Evolutionary conservation across 495 filamentous ascomycete species (phyloP).

Genomic region (Tuber melanosporum): DNA sequence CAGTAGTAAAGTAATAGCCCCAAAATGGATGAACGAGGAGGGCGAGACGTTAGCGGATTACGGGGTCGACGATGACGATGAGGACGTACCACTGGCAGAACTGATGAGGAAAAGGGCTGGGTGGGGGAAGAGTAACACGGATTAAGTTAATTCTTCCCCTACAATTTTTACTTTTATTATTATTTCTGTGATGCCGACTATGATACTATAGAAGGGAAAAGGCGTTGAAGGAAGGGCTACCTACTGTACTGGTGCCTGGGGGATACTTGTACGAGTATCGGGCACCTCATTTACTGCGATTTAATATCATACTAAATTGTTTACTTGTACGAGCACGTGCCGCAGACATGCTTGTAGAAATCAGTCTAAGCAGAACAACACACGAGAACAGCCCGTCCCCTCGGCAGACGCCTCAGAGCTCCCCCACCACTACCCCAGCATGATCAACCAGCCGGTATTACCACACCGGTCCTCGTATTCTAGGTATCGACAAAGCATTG

Average conservation of each 20-base stretch:
- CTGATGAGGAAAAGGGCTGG: conserved; percentile 50
- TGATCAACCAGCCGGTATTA: not conserved
- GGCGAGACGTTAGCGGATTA: conserved; percentile 83
- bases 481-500: not conserved
- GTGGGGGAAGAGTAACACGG: not conserved
- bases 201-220: not conserved
- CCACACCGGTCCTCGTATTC: not conserved
- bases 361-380: not conserved
- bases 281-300: not conserved
- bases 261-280: not conserved
- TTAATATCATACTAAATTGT: not conserved
- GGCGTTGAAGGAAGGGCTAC: not conserved
- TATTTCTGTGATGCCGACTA: not conserved
- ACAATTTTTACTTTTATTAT: not conserved
- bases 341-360: not conserved
- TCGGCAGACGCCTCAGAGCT: not conserved
- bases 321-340: not conserved
- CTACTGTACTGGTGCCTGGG: not conserved
- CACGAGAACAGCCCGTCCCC: not conserved
- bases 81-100: conserved; percentile 72
- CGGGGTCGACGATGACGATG: conserved; percentile 67
- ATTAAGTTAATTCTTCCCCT: not conserved
- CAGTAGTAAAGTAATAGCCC: conserved; percentile 21
- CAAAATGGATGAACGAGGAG: conserved; percentile 75
- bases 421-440: not conserved